Evolutionary conservation across 768 basidiomycete genomes (phyloP), one percentile per base, ranked within the genome.

Genomic region (Lentinus brumalis): DNA sequence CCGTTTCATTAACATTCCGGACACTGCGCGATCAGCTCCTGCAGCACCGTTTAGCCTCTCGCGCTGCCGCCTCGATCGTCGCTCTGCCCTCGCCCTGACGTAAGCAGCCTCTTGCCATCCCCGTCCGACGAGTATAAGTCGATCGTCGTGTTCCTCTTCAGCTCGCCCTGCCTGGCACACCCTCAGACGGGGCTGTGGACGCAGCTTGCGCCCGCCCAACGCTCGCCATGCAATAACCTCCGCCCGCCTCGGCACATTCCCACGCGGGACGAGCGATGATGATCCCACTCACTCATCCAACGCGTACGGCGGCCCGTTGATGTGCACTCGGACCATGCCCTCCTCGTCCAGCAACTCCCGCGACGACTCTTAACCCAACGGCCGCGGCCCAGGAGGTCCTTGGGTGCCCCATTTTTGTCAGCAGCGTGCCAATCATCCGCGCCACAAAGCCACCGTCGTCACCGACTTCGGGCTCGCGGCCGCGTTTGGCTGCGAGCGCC

Each of bases 381-480:
- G 21, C 21, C 21, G 21, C 21, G 21, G 21, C 21, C 21, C 21
- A 14, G n/a, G 12, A 26, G 10, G 21, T 5, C 3, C 10, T 29
- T 49, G 46, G 12, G 46, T 49, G 4, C 46, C 46, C 46, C 46
- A 8, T 26, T 49, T 49, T 49, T 49, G 46, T 30, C 46, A 49
- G 46, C 46, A 9, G 21, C 21, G 21, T 45, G 16, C 44, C 12
- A 46, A 46, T 46, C 45, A 18, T 18, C 45, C n/a, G 18, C n/a
- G 45, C 21, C 21, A 26, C 21, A 38, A 58, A 35, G 58, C 60
- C 60, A 61, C 60, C 60, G 31, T 42, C 60, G 60, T 61, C 60
- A 61, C 54, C 21, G 16, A 44, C 57, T 31, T 29, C n/a, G n/a
- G n/a, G 9, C 9, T 46, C 18, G 45, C 18, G 16, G 42, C 21